Conservation (phyloP, 2,329 filamentous ascomycete species). For the Beauveria sp. region DNA sequence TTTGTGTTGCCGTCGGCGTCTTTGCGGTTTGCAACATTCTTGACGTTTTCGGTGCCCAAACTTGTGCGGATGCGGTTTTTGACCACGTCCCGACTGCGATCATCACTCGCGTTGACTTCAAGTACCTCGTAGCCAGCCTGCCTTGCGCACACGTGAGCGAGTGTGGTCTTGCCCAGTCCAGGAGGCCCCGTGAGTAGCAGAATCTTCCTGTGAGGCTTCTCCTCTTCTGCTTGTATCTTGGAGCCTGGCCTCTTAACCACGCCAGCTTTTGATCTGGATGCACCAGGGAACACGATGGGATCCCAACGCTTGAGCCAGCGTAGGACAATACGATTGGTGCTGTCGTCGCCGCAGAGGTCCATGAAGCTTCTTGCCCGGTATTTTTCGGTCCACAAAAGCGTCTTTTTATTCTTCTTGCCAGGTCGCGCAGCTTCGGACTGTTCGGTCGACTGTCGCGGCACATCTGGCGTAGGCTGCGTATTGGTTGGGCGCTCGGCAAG, state of each 20-base stretch:
- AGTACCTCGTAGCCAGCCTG: conserved; percentile 95
- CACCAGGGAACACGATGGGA: conserved; percentile 78
- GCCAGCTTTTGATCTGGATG: conserved; percentile 50
- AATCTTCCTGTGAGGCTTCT: conserved; percentile 78
- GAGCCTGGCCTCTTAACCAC: conserved; percentile 33
- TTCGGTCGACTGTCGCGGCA: conserved; percentile 38
- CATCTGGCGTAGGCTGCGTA: conserved; percentile 18
- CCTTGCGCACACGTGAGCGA: conserved; percentile 90
- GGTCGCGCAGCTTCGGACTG: conserved; percentile 8
- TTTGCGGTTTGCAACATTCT: conserved; percentile 56
- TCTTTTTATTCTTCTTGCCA: conserved; percentile 37
- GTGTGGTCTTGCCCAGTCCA: conserved; percentile 88
- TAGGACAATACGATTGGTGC: conserved; percentile 83
- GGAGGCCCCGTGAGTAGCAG: conserved; percentile 85
- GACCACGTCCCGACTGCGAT: conserved; percentile 82
- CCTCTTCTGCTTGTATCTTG: conserved; percentile 48
- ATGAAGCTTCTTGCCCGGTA: conserved; percentile 89
- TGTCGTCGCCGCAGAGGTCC: conserved; percentile 88
- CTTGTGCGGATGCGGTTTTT: conserved; percentile 86
- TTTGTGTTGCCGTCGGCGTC: conserved; percentile 53
- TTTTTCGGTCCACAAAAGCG: conserved; percentile 90
- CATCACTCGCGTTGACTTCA: conserved; percentile 97
- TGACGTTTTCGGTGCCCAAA: conserved; percentile 90
- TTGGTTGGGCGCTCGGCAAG: conserved; percentile 28
- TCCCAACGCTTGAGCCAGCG: conserved; percentile 96